Base-by-base conservation (phyloP, 345 rosid species). In the Linum usitatissimum region DNA sequence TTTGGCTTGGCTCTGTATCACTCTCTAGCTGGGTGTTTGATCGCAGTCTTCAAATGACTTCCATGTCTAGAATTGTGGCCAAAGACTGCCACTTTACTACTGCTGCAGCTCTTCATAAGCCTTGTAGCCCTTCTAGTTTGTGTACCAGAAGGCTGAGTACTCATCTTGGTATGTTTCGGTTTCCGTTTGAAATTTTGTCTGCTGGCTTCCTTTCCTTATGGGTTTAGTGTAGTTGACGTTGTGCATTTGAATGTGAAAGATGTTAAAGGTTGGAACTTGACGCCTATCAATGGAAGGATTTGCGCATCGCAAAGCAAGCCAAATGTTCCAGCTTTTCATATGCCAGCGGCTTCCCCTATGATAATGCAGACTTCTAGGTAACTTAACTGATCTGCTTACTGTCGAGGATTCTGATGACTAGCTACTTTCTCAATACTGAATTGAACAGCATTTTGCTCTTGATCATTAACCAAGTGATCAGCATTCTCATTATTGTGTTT, bases 41-140 rank as follows among this genome's bases (percentile, higher is more conserved):
- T 20, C 59, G 19, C 7, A 7, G 9, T 55, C 59, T 12, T 19
- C 6, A 28, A 58, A 88, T 86, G 98, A 88, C 85, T 6, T 82
- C 95, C 55, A 78, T 83, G 64, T 88, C 91, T n/a, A 78, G 84
- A 71, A 38, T 83, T 65, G 65, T 81, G 49, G 71, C 74, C 53
- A 78, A 77, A 65, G 87, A 82, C 55, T 75, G 75, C 66, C 82
- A 65, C 48, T 68, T 79, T 1, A 79, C 75, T 59, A 54, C 77
- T 12, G 42, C 38, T 54, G 65, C 64, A 42, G 74, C 80, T 57
- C 31, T 69, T 54, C 63, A 55, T 56, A 62, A 65, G 30, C 64
- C 79, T 2, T 23, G 28, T n/a, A 57, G 40, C 39, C 18, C 72
- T 74, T 63, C 51, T 45, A 45, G 66, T 18, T 57, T 71, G 67